Conservation (phyloP, 2,329 filamentous ascomycete genomes). For the Aspergillus jensenii region DNA sequence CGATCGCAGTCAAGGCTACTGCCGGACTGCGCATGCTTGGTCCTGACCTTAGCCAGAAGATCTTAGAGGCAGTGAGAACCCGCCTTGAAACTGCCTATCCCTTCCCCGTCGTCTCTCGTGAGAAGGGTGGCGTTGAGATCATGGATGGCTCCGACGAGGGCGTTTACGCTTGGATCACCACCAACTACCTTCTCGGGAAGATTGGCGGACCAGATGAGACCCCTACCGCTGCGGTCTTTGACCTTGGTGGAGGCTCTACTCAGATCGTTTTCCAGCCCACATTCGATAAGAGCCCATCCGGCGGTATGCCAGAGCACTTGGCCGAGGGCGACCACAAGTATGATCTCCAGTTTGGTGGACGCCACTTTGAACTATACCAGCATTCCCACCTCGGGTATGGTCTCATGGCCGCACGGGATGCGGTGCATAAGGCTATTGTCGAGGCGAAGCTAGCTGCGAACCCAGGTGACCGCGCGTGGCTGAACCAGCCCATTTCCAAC, state of each 20-base stretch:
- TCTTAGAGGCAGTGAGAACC: constrained; percentile 78
- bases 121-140: constrained; percentile 85
- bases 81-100: constrained; percentile 87
- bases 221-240: constrained; percentile 90
- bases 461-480: constrained; percentile 65
- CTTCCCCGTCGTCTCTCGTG: constrained; percentile 86
- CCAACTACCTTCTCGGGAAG: constrained; percentile 97
- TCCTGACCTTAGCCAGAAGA: constrained; percentile 74
- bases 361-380: constrained; percentile 90
- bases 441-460: constrained; percentile 66
- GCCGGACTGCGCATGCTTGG: constrained; percentile 89
- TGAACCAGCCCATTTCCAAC: constrained; percentile 70
- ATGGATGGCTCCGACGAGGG: constrained; percentile 98
- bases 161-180: constrained; percentile 98
- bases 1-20: constrained; percentile 96
- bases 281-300: constrained; percentile 70
- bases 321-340: constrained; percentile 95
- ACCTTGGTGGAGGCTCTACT: constrained; percentile 93
- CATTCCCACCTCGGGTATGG: constrained; percentile 97
- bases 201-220: constrained; percentile 90
- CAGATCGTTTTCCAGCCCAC: constrained; percentile 98
- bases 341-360: constrained; percentile 82
- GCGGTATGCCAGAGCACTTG: constrained; percentile 83
- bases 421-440: constrained; percentile 75
- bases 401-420: constrained; percentile 88